Evolutionary conservation across 2,329 filamentous ascomycete genomes (phyloP).

Genomic region (Ustilaginoidea virens): DNA sequence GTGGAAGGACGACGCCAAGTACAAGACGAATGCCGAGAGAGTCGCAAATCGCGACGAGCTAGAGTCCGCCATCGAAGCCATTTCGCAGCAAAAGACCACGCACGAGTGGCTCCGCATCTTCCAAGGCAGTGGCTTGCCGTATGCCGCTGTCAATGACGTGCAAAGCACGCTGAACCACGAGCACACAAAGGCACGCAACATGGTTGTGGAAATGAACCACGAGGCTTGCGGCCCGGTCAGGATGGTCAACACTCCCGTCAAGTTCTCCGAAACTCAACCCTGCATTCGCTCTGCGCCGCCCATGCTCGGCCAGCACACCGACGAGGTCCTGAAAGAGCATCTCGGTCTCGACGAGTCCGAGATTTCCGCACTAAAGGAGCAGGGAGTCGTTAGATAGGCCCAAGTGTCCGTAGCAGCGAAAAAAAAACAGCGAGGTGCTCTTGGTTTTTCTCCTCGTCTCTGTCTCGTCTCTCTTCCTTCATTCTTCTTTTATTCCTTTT

Average conservation of each 20-base stretch:
- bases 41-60: conserved; percentile 61
- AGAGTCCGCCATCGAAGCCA: conserved; percentile 61
- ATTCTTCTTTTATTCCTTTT: no score
- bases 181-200: conserved; percentile 70
- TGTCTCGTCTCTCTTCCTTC: no score
- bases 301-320: conserved; percentile 72
- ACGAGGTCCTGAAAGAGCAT: conserved; percentile 53
- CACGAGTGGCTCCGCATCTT: conserved; percentile 75
- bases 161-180: conserved; percentile 69
- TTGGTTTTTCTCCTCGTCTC: no score
- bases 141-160: conserved; percentile 84
- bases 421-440: no score
- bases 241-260: conserved; percentile 86
- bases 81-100: conserved; percentile 65
- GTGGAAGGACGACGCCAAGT: conserved; percentile 45
- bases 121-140: conserved; percentile 87
- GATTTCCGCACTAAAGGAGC: conserved; percentile 45
- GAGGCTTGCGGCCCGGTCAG: conserved; percentile 70
- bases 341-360: conserved; percentile 43
- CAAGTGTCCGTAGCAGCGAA: no score
- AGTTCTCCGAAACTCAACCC: conserved; percentile 73
- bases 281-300: conserved; percentile 66
- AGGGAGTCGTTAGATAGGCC: conserved; percentile 54
- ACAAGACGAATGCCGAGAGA: conserved; percentile 43
- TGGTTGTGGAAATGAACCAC: conserved; percentile 84